Conservation (phyloP, 2,329 filamentous ascomycete genomes). For the Fusarium burgessii region DNA sequence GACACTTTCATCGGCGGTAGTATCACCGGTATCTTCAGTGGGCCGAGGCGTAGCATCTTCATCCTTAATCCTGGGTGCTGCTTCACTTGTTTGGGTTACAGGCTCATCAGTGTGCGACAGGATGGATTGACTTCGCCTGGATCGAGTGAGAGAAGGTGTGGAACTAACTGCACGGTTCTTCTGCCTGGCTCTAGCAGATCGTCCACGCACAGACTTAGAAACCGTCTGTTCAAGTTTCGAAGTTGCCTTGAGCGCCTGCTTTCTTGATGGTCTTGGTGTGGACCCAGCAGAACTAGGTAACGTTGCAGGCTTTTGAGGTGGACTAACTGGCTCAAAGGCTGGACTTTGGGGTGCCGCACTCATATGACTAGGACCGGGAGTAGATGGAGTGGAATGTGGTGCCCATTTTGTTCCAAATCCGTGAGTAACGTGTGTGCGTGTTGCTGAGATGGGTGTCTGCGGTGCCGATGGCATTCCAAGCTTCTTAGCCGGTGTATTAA, state of each 20-base stretch:
- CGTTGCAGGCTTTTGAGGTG: slow-evolving; percentile 57
- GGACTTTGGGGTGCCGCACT: slow-evolving; percentile 61
- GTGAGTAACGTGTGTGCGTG: slow-evolving; percentile 47
- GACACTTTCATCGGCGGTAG: slow-evolving; percentile 66
- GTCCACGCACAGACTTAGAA: slow-evolving; percentile 47
- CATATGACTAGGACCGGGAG: slow-evolving; percentile 59
- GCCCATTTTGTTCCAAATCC: slow-evolving; percentile 70
- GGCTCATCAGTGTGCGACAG: slow-evolving; percentile 62
- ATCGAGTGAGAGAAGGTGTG: slow-evolving; percentile 52
- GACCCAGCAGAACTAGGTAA: slow-evolving; percentile 50
- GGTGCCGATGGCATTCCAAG: slow-evolving; percentile 50
- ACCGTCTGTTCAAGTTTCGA: slow-evolving; percentile 41
- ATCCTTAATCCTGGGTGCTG: slow-evolving; percentile 65
- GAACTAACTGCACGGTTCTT: slow-evolving; percentile 51
- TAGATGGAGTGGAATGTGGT: slow-evolving; percentile 67
- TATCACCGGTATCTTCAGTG: slow-evolving; percentile 67
- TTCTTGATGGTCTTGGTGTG: slow-evolving; percentile 50
- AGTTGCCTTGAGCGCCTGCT: slow-evolving; percentile 50
- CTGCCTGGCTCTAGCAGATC: slow-evolving; percentile 53
- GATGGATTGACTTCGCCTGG: slow-evolving; percentile 60
- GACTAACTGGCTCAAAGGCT: slow-evolving; percentile 69
- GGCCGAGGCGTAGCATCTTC: slow-evolving; percentile 68
- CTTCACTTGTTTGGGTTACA: slow-evolving; percentile 56
- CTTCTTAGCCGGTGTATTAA: slow-evolving; percentile 51
- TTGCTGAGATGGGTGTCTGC: slow-evolving; percentile 52